Evolutionary conservation across 257 asterid genomes (phyloP), one percentile per base, ranked within the genome.

Genomic region (Plantago ovata): DNA sequence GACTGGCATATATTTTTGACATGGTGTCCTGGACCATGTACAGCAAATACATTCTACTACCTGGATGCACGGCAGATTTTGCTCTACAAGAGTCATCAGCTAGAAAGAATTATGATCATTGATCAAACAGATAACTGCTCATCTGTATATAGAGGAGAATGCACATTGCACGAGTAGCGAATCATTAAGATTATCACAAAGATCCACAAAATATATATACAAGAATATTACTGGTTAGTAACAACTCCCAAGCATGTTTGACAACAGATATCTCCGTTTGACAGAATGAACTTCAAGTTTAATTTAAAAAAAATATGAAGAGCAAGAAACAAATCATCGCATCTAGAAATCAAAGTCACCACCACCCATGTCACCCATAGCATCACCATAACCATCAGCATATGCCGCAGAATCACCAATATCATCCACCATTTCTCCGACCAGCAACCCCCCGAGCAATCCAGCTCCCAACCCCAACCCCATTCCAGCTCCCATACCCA

Each of bases 401-500:
- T 48, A 48, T 11, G 53, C 59, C 9, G 58, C 69, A 64, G 62
- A 47, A 57, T 58, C 73, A 63, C 74, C 80, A 1, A 33, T 75
- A 57, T 70, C 80, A 0, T 61, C 53, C 0, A 52, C 56, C 76
- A 73, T 73, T 24, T 76, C 85, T 39, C 85, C 85, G 9, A 79
- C 69, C 58, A 79, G 56, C 74, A 79, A 21, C 15, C 85, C 85
- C 40, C 85, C 85, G 6, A 79, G 80, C 70, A 79, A 61, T 28
- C 85, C 85, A 39, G 77, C 79, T 1, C 82, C 85, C 65, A 79
- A 28, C n/a, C 85, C 85, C 69, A 79, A 10, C 2, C 82, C 85
- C 4, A 69, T 43, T 16, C 78, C 80, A 23, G 70, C 55, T 49
- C 55, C 75, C 69, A 46, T 53, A 13, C 57, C 62, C 44, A 59